Evolutionary conservation across 805 yeast species (phyloP), one percentile per base, ranked within the genome.

Genomic region (Kurtzmaniella cleridarum): DNA sequence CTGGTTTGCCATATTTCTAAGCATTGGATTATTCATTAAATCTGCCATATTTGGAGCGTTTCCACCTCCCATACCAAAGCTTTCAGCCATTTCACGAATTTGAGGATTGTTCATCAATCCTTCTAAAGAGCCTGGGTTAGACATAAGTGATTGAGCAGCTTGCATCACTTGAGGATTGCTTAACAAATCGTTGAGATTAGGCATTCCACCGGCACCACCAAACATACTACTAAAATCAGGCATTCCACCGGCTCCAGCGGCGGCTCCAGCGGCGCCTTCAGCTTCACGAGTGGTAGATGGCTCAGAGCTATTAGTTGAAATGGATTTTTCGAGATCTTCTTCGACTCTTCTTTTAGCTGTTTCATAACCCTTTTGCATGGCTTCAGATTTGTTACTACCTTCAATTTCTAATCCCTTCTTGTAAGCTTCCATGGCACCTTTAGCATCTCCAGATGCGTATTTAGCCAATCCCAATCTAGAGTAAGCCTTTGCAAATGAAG

Each of bases 401-500:
- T 93, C 98, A 41, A 79, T 78, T 41, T 85, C 89, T 48, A 93
- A 63, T 30, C 96, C 98, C 47, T 73, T 74, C 63, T 85, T 81
- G 66, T 93, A 93, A 23, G 98, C 97, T 35, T 88, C 84, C 70
- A 89, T 71, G 10, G 98, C 78, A 38, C 84, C 95, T 62, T 84
- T 80, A 42, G 91, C 81, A 57, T 90, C 91, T n/a, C 95, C 95
- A 43, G 84, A 70, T n/a, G 96, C 95, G 61, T 83, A 91, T 57
- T 83, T 79, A 3, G 98, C 98, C 51, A 90, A 78, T 2, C 98
- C 98, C 49, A 93, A 71, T 62, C 98, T 82, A 5, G 96, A 86
- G 73, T 89, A 93, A 9, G 95, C 96, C 69, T 91, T 90, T 26
- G 96, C 80, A 53, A 87, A 93, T 5, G 68, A 53, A 39, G 96